These are phyloP conservation scores for Bipolaris victoriae DNA, from an alignment of 2,329 filamentous ascomycete species.

Conservation along the genomic window DNA sequence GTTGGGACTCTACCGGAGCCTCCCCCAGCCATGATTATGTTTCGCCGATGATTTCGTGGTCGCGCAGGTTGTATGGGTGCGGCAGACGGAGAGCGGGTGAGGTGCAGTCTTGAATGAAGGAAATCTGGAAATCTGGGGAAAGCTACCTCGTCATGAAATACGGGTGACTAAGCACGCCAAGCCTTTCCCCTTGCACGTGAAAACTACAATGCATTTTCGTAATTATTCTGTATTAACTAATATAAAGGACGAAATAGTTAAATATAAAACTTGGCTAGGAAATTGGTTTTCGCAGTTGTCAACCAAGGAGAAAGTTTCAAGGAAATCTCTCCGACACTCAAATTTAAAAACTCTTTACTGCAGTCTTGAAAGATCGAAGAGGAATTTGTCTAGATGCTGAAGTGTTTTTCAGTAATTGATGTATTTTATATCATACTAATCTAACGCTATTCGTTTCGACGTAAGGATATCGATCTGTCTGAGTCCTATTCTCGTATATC, in stretches of 20 bases:
- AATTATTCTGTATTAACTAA: too few relatives aligned
- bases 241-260: too few relatives aligned
- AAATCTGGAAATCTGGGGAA: not conserved
- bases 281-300: too few relatives aligned
- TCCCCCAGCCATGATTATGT: slow-evolving; percentile 29
- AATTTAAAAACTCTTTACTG: too few relatives aligned
- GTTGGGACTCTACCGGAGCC: slow-evolving; percentile 62
- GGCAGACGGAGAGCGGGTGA: not conserved
- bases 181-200: slow-evolving; percentile 10
- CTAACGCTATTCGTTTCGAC: slow-evolving; percentile 46
- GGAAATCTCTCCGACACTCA: too few relatives aligned
- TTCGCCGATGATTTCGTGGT: not conserved
- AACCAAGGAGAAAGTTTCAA: too few relatives aligned
- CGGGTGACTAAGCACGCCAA: slow-evolving; percentile 29
- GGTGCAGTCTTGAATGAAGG: not conserved
- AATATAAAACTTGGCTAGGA: too few relatives aligned
- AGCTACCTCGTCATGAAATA: slow-evolving; percentile 15
- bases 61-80: not conserved
- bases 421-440: slow-evolving; percentile 37
- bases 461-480: slow-evolving; percentile 31
- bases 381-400: too few relatives aligned
- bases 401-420: not conserved
- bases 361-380: too few relatives aligned
- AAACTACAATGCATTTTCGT: slow-evolving; percentile 31
- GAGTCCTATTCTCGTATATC: not conserved